Evolutionary conservation across 1,139 yeast genomes (phyloP), one percentile per base, ranked within the genome.

Genomic region (Hyphopichia fennica): DNA sequence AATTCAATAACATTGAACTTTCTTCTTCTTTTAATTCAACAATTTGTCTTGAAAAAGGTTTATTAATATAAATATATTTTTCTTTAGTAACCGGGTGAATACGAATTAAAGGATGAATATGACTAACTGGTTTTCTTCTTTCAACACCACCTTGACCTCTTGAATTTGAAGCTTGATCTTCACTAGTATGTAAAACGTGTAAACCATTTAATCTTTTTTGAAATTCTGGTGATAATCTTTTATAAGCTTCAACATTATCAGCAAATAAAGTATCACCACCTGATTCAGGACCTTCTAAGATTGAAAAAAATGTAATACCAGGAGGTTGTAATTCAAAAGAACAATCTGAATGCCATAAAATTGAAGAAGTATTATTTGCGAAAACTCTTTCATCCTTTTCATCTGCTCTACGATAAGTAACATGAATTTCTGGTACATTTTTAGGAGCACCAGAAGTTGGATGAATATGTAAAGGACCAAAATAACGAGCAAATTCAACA

Each of bases 241-340:
- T 80, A 60, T 82, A 85, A 13, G 87, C 81, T 46, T 82, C 88
- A 44, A 77, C 73, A 28, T 81, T 72, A 49, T 81, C 83, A 8
- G 81, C 71, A 65, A 85, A 85, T 41, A 81, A 62, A 14, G 93
- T 85, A 58, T 85, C 91, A 45, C 91, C 91, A 43, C 91, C 91
- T 14, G 78, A 58, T 41, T 74, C 77, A 34, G 90, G 85, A 31
- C 82, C 85, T 51, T 74, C 82, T 40, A 79, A 63, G 45, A 82
- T 76, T 40, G 81, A 72, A 52, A 85, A 79, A 38, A 82, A 71
- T 1, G 91, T 84, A 46, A 78, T 67, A 2, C 84, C 78, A 4
- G 91, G 87, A 10, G 91, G 87, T 58, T 82, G 88, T 46, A 71
- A 66, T 56, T 84, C 91, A 58, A 83, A 84, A 19, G 87, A 74